Conservation (phyloP, 2,329 filamentous ascomycete species). For the Scedosporium dehoogii region DNA sequence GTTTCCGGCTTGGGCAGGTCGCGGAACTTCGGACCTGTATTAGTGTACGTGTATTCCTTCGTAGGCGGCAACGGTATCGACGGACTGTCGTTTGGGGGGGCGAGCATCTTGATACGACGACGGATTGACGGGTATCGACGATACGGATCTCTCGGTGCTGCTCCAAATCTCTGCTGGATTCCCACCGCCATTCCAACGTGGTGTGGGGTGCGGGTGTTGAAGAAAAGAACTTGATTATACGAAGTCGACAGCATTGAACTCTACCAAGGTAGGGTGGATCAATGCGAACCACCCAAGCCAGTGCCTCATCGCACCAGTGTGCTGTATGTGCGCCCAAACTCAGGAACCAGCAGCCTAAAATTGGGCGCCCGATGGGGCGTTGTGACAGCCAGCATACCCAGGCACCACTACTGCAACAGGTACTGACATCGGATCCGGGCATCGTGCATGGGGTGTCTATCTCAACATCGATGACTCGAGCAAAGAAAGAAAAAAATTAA, state of each 20-base stretch:
- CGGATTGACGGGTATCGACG: not conserved
- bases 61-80: not conserved
- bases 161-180: not conserved
- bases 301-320: not conserved
- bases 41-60: too few species aligned
- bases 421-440: too few species aligned
- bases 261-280: too few species aligned
- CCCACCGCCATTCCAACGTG: not conserved
- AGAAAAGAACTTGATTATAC: not conserved
- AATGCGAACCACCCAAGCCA: not conserved
- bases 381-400: not conserved
- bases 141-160: not conserved
- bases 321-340: constrained; percentile 3
- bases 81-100: not conserved
- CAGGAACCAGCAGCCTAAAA: not conserved
- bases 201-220: not conserved
- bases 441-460: too few species aligned
- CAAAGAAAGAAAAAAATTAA: not conserved
- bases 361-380: not conserved
- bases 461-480: not conserved
- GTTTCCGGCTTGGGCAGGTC: too few species aligned
- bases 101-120: not conserved
- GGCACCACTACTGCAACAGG: not conserved
- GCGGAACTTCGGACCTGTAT: too few species aligned
- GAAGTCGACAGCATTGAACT: not conserved